phyloP scores from a whole-genome alignment of 2,329 filamentous ascomycete species.

The Fusarium xyrophilum region DNA sequence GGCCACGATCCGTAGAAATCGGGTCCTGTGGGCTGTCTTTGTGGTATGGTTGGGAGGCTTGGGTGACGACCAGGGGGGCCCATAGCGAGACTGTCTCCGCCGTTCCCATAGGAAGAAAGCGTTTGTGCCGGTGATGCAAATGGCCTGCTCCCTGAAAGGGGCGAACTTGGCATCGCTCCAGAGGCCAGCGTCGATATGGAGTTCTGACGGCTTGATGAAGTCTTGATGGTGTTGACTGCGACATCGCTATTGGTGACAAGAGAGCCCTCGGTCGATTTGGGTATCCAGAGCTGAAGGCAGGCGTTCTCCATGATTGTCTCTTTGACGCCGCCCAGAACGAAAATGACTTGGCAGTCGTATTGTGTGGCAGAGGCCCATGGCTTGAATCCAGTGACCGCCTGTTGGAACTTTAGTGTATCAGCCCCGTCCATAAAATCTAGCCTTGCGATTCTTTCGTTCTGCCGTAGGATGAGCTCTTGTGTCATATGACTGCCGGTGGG shows the following conservation, averaged over 20 bases:
- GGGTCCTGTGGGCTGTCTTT: conserved; percentile 24
- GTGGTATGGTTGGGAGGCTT: conserved; percentile 31
- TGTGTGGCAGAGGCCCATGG: conserved; percentile 40
- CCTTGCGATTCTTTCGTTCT: conserved; percentile 44
- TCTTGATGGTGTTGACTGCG: conserved; percentile 9
- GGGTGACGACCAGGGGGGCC: conserved; percentile 16
- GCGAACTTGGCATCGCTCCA: background rate
- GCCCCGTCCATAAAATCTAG: conserved; percentile 39
- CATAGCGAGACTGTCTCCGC: conserved; percentile 1
- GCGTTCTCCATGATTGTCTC: conserved; percentile 41
- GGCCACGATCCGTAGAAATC: conserved; percentile 29
- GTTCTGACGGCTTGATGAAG: conserved; percentile 17
- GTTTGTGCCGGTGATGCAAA: background rate
- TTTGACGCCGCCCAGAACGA: conserved; percentile 38
- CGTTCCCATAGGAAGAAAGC: background rate
- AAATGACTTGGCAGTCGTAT: conserved; percentile 41
- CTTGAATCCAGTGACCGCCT: conserved; percentile 46
- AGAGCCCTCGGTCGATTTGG: conserved; percentile 39
- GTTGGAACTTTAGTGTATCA: conserved; percentile 45
- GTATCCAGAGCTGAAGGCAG: conserved; percentile 45
- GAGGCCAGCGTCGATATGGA: conserved; percentile 24
- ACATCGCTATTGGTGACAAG: conserved; percentile 42
- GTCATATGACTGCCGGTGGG: conserved; percentile 27
- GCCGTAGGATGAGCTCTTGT: conserved; percentile 42
- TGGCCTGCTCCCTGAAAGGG: background rate